Evolutionary conservation across 257 asterid species (phyloP).

Genomic region (Jaltomata sinuosa): DNA sequence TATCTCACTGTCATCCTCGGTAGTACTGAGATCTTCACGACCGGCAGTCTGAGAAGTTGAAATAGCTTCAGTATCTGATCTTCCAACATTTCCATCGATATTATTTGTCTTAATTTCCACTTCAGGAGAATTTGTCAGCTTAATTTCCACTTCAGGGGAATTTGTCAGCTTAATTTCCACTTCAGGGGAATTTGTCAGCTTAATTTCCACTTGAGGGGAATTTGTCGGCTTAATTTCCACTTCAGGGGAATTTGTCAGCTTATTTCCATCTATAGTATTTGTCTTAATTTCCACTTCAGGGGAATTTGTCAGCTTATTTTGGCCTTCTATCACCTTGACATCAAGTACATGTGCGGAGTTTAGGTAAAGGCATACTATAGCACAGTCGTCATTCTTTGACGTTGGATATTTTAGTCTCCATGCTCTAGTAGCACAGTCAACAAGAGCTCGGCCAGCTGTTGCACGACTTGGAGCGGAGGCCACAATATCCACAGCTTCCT

Average conservation of each 20-base stretch:
- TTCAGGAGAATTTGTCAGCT: constrained; percentile 8
- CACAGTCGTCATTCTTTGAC: constrained; percentile 94
- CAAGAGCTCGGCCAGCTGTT: constrained; percentile 83
- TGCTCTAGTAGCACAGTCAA: constrained; percentile 91
- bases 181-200: neutral
- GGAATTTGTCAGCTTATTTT: constrained; percentile 2
- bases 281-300: constrained; percentile 24
- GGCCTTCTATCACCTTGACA: constrained; percentile 13
- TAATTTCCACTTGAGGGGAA: constrained; percentile 19
- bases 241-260: constrained; percentile 6
- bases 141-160: constrained; percentile 19
- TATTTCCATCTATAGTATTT: neutral
- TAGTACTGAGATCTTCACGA: constrained; percentile 5
- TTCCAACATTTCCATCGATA: neutral
- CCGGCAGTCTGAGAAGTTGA: constrained; percentile 11
- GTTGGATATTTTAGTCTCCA: constrained; percentile 99
- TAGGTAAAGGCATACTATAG: constrained; percentile 76
- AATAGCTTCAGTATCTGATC: constrained; percentile 3
- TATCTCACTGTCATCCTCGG: constrained; percentile 49
- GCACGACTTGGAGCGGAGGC: constrained; percentile 83
- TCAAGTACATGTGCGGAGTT: constrained; percentile 15
- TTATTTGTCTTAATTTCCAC: constrained; percentile 19
- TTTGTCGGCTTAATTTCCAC: constrained; percentile 15
- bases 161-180: neutral
- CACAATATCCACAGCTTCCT: constrained; percentile 91